Base-by-base conservation (phyloP, 306 rosid genomes). In the Trifolium repens region DNA sequence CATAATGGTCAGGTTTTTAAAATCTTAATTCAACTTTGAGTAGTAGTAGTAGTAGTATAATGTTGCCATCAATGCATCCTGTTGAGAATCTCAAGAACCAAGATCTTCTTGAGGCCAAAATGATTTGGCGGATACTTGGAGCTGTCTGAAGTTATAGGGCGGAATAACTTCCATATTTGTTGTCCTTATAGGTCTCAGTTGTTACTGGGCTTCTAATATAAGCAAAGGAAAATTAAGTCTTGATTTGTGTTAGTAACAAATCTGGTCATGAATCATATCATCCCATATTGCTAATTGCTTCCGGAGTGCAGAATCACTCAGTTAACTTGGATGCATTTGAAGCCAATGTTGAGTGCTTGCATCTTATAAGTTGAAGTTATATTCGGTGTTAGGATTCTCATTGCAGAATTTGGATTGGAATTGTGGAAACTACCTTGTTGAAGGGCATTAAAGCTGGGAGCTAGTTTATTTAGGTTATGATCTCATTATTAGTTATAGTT, bases 341-440 rank as follows among this genome's bases (percentile, higher is more conserved):
- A 19, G 68, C 74, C 59, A 22, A 78, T 65, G 67, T 68, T 52
- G 40, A 54, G 65, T 5, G 63, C 61, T 19, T 79, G 35, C 67
- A 58, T 49, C 82, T 71, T 65, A 68, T 72, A 39, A 76, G 71
- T 67, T 83, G 67, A 76, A 71, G 78, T 66, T 17, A n/a, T 71
- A 59, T 80, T 27, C 46, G 26, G 70, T 67, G 66, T 37, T 24
- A n/a, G 81, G 50, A 8, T 15, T 71, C 42, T 13, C 63, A 35
- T 35, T 24, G 60, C 37, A 68, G 62, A 19, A 17, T 57, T 17
- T 77, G 67, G 75, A 74, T 17, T 77, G 67, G 75, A 74, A 32
- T 52, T 59, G 19, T 54, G 62, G 27, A 65, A 75, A 8, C 60
- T 72, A 35, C 47, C 37, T 74, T 13, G 40, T 44, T 72, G 57